These are phyloP conservation scores for Beauveria sp. DNA, from an alignment of 2,329 filamentous ascomycete genomes.

Conservation along the genomic window DNA sequence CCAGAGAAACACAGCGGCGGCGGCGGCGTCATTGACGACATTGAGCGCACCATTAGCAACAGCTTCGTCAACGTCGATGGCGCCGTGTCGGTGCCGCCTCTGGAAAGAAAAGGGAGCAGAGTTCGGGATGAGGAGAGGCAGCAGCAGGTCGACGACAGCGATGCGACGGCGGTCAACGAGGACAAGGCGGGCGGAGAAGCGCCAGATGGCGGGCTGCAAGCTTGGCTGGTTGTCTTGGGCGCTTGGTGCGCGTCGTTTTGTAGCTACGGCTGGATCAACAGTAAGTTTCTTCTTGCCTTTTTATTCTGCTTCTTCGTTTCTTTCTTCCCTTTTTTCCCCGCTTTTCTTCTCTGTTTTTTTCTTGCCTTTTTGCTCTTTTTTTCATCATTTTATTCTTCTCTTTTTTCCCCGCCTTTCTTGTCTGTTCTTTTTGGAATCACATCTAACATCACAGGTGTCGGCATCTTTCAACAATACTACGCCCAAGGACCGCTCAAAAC, in stretches of 20 bases:
- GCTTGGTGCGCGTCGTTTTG: slow-evolving; percentile 27
- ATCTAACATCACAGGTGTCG: slow-evolving; percentile 20
- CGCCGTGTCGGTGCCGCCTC: slow-evolving; percentile 4
- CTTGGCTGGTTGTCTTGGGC: slow-evolving; percentile 25
- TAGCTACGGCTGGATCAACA: slow-evolving; percentile 26
- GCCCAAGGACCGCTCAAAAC: slow-evolving; percentile 32
- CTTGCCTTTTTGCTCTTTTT: too few species aligned
- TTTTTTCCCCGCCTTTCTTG: neutral
- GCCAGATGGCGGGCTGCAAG: slow-evolving; percentile 8
- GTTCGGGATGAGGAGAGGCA: neutral
- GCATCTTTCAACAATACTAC: slow-evolving; percentile 49
- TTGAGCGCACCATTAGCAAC: slow-evolving; percentile 3
- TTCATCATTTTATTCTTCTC: neutral
- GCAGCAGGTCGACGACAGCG: slow-evolving; percentile 4
- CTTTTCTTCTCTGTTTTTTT: neutral
- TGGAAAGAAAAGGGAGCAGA: neutral
- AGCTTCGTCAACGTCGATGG: slow-evolving; percentile 4
- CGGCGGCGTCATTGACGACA: neutral
- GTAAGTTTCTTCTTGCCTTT: slow-evolving; percentile 13
- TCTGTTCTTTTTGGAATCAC: neutral
- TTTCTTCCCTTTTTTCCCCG: neutral
- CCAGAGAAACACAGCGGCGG: neutral
- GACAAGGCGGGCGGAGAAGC: neutral
- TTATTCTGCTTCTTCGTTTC: too few species aligned
- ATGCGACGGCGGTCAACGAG: slow-evolving; percentile 2